Evolutionary conservation across 2,329 filamentous ascomycete genomes (phyloP).

Genomic region (Bipolaris gigantea): DNA sequence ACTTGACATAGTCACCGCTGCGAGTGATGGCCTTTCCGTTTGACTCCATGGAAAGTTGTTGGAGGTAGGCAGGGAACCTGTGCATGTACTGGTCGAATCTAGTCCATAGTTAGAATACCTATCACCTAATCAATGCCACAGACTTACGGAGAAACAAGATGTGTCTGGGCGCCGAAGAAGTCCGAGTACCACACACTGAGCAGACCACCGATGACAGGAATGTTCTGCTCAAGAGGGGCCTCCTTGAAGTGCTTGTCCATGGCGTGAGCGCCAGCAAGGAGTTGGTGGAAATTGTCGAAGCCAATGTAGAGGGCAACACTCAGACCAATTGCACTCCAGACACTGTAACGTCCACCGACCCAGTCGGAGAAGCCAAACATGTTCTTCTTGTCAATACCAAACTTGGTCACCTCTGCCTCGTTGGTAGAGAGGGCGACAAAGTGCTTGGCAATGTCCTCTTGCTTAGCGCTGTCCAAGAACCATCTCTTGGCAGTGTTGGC

Average conservation of each 20-base stretch:
- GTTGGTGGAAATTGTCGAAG: slow-evolving; percentile 96
- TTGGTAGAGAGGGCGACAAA: slow-evolving; percentile 98
- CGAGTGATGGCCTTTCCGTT: slow-evolving; percentile 98
- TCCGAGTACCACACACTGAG: slow-evolving; percentile 98
- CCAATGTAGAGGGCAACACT: slow-evolving; percentile 94
- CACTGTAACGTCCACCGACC: slow-evolving; percentile 97
- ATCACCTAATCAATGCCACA: background rate
- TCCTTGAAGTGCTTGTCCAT: slow-evolving; percentile 99
- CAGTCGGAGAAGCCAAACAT: slow-evolving; percentile 99
- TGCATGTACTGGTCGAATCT: slow-evolving; percentile 99
- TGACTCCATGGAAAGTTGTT: slow-evolving; percentile 99
- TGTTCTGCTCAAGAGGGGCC: slow-evolving; percentile 90
- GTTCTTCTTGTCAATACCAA: slow-evolving; percentile 97
- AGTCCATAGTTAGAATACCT: slow-evolving; percentile 12
- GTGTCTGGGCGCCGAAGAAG: slow-evolving; percentile 97
- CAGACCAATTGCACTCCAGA: slow-evolving; percentile 97
- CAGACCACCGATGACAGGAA: slow-evolving; percentile 87
- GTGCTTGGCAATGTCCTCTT: slow-evolving; percentile 88
- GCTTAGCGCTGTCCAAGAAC: slow-evolving; percentile 88
- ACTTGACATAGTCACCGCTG: slow-evolving; percentile 85
- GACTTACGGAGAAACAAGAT: slow-evolving; percentile 91
- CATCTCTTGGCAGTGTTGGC: slow-evolving; percentile 95
- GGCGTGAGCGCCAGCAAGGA: slow-evolving; percentile 89
- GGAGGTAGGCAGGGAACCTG: slow-evolving; percentile 97
- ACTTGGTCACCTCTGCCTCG: slow-evolving; percentile 92